These are phyloP conservation scores for Hirschioporus abietinus DNA, from an alignment of 768 basidiomycete genomes.

Conservation along the genomic window DNA sequence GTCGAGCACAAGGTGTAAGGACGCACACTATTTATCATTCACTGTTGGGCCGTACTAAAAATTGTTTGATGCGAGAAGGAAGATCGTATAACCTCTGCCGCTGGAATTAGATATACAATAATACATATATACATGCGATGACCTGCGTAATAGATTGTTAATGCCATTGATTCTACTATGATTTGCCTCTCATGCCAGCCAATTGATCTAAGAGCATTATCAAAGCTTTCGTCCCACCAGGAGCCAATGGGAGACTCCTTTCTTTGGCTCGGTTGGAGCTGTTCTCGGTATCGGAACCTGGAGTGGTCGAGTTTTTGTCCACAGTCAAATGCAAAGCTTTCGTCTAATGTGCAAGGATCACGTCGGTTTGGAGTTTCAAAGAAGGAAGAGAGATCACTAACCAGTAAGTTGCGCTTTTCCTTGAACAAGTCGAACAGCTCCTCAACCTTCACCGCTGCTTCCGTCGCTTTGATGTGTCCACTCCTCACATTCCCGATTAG, in stretches of 20 bases:
- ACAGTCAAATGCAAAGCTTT: slow-evolving; percentile 49
- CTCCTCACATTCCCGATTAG: slow-evolving; percentile 56
- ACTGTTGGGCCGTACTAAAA: background rate
- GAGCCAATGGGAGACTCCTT: slow-evolving; percentile 22
- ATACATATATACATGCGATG: slow-evolving; percentile 2
- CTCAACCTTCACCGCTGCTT: slow-evolving; percentile 53
- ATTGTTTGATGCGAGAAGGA: background rate
- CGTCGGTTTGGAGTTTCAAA: slow-evolving; percentile 7
- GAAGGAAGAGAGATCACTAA: slow-evolving; percentile 29
- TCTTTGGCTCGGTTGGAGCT: slow-evolving; percentile 6
- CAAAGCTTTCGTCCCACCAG: slow-evolving; percentile 50
- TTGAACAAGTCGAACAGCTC: slow-evolving; percentile 50
- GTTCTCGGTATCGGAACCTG: slow-evolving; percentile 16
- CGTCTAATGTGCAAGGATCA: slow-evolving; percentile 32
- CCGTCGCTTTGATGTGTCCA: slow-evolving; percentile 54
- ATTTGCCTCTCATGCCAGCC: slow-evolving; percentile 59
- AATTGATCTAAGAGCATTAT: slow-evolving; percentile 48
- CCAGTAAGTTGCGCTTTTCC: slow-evolving; percentile 51
- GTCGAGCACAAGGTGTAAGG: background rate
- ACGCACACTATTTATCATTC: background rate
- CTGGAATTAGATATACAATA: background rate
- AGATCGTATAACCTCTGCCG: background rate
- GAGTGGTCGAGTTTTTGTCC: slow-evolving; percentile 37
- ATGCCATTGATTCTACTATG: slow-evolving; percentile 7
- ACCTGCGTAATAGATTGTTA: background rate